Conservation (phyloP, 2,329 filamentous ascomycete genomes). For the Penicillium psychrosexuale region DNA sequence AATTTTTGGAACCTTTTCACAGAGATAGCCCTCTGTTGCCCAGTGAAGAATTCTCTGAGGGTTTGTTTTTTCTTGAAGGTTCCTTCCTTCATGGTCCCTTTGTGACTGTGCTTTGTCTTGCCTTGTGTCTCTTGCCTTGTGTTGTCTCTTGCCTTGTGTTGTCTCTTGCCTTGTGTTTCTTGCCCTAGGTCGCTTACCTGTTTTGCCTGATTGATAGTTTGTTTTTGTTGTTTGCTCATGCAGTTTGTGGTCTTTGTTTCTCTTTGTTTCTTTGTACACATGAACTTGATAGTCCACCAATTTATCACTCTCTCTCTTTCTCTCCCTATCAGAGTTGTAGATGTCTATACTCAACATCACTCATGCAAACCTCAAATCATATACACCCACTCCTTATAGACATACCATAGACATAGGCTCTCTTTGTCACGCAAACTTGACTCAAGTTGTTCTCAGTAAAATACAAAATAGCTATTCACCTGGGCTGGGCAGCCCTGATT, state of each 20-base stretch:
- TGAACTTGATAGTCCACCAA: neutral
- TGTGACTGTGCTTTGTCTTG: neutral
- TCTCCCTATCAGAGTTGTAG: neutral
- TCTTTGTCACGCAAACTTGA: neutral
- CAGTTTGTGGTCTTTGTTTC: neutral
- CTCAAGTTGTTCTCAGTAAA: neutral
- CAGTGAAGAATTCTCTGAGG: neutral
- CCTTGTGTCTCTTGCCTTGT: neutral
- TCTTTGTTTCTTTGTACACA: neutral
- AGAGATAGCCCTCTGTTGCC: neutral
- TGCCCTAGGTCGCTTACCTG: neutral
- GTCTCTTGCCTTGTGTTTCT: no score
- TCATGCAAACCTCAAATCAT: no score
- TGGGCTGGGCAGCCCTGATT: no score
- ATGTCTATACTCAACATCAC: neutral
- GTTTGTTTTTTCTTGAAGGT: neutral
- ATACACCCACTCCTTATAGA: neutral
- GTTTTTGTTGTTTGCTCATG: neutral
- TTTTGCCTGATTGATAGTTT: neutral
- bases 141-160: neutral
- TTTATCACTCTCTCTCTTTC: neutral
- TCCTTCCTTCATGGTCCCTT: neutral
- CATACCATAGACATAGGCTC: neutral
- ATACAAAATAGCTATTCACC: neutral
- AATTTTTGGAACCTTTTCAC: neutral